Evolutionary conservation across 2,329 filamentous ascomycete species (phyloP).

Genomic region (Alternaria brassicae): DNA sequence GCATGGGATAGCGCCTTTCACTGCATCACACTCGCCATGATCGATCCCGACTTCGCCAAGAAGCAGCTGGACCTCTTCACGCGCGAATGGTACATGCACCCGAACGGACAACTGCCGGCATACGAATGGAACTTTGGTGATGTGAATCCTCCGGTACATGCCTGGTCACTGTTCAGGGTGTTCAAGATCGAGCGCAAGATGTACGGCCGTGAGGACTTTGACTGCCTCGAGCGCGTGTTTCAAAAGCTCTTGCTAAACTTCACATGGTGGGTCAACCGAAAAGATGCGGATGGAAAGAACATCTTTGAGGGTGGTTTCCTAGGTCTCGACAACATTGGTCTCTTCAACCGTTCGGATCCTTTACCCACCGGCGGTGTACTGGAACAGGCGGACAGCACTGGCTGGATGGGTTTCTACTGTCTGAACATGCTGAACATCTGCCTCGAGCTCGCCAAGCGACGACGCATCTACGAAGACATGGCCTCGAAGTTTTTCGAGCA

Average conservation of each 20-base stretch:
- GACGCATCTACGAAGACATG: conserved; percentile 94
- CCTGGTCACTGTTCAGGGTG: conserved; percentile 91
- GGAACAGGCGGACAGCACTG: conserved; percentile 96
- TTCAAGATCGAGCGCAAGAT: conserved; percentile 99
- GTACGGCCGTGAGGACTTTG: conserved; percentile 91
- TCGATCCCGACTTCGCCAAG: conserved; percentile 97
- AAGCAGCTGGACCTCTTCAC: conserved; percentile 97
- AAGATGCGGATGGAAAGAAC: conserved; percentile 93
- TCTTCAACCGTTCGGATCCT: conserved; percentile 97
- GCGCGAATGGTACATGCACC: conserved; percentile 98
- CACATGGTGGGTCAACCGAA: conserved; percentile 99
- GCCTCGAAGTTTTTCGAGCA: conserved; percentile 99
- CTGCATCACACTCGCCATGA: conserved; percentile 94
- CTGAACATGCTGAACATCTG: conserved; percentile 97
- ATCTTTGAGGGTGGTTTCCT: conserved; percentile 97
- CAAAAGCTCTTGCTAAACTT: conserved; percentile 96
- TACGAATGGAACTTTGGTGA: conserved; percentile 99
- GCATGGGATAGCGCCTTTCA: conserved; percentile 98
- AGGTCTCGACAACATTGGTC: conserved; percentile 93
- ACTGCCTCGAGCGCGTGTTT: conserved; percentile 95
- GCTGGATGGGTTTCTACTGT: conserved; percentile 99
- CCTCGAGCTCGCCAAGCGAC: conserved; percentile 91
- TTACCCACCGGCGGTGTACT: conserved; percentile 90
- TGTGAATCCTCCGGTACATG: conserved; percentile 95
- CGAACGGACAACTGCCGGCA: conserved; percentile 91